Base-by-base conservation (phyloP, 2,329 filamentous ascomycete genomes). In the Helotiales sp. region DNA sequence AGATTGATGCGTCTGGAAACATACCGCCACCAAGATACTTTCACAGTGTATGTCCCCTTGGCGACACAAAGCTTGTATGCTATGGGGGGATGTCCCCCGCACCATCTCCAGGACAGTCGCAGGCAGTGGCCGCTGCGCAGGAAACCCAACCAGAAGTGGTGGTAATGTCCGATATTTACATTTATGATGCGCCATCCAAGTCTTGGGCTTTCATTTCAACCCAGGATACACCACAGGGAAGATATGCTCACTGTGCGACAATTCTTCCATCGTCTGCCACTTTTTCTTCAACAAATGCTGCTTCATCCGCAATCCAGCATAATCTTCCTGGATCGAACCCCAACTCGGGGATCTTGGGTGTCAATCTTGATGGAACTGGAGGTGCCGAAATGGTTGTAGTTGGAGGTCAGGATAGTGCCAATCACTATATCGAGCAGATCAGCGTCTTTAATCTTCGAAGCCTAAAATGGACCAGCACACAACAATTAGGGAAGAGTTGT, bases 351-450 rank as follows among this genome's bases (percentile, higher is more conserved):
- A 88, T 91, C 2, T 89, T 97, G 65, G 95, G 95, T 2, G 90
- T 97, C 66, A 91, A 91, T 70, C 89, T 98, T 67, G 94, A 99
- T 78, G 95, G 96, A 0, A 88, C 89, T 22, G 96, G 96, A 17
- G 96, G 96, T 34, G 93, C 96, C 1, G 95, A 99, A 78, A 97
- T 99, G 95, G 87, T 99, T 6, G 91, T 99, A 15, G 94, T 98
- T 7, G 96, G 96, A 68, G 96, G 96, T 0, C 96, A 99, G 79
- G 96, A 99, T 76, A 96, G 92, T 63, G 91, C 91, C n/a, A 99
- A 99, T 78, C 94, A 97, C 78, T 99, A 99, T 77, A 99, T 99
- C 72, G 95, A 99, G 79, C 93, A 99, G 79, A 96, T 99, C 71
- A 98, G 93, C 77, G 93, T 99, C 2, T 99, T 99, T 83, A 99